Base-by-base conservation (phyloP, 1,284 basidiomycete genomes). In the Tetrapyrgos nigripes region DNA sequence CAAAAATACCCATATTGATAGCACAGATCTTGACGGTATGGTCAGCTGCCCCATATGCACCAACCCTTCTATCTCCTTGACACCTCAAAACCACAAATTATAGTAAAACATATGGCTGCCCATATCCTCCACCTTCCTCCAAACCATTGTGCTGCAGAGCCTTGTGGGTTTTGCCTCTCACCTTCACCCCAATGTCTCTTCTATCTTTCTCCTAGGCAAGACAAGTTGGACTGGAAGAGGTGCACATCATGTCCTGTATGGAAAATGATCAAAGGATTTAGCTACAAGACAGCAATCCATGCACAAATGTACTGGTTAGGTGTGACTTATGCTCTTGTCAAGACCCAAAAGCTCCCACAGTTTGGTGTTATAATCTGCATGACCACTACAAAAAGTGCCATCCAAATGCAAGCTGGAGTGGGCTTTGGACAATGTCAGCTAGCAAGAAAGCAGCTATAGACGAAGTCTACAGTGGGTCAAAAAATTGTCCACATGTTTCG, bases 321-420 rank as follows among this genome's bases (percentile, higher is more conserved):
- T 76, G 73, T 52, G 65, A 65, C 1, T 26, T 66, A 3, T 73
- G 72, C 50, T 60, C 65, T 4, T 51, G 54, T 3, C 53, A 28
- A 28, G 61, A 45, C n/a, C 43, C 43, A 45, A 45, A 45, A 8
- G n/a, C 62, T n/a, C 66, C 68, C 3, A 64, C 68, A 2, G 55
- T 73, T n/a, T 73, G 73, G 73, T 63, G 58, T 23, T 73, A 73
- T 57, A 69, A 67, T 48, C 31, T 71, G 52, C 58, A 63, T 49
- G 21, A 28, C 2, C 72, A 74, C 48, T 63, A 72, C 47, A 13
- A 59, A 17, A 57, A 53, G 24, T 50, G 60, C 14, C 71, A 73
- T 52, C 45, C 51, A 1, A 4, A 24, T 14, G n/a, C n/a, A n/a
- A n/a, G n/a, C n/a, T n/a, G n/a, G n/a, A 31, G 37, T 2, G 19